Percentiles rank a stretch among this genome's conserved stretches.
Evolutionary conservation across 495 filamentous ascomycete species (phyloP).

Genomic region (Penicillium bialowiezense): DNA sequence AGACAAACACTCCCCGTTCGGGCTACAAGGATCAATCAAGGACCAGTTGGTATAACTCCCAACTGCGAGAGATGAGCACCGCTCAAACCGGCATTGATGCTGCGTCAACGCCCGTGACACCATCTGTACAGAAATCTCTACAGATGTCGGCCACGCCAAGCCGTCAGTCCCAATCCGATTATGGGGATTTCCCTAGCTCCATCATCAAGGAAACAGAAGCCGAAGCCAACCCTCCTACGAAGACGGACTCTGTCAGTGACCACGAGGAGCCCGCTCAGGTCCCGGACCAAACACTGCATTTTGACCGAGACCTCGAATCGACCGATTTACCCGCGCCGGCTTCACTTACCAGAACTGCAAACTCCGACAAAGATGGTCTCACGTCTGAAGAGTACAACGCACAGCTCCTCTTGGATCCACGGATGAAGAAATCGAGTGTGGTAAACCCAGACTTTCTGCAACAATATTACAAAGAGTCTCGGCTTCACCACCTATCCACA

Average conservation of each 20-base stretch:
- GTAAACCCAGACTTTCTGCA: constrained; percentile 89
- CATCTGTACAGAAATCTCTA: neutral
- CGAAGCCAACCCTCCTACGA: neutral
- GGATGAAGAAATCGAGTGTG: constrained; percentile 78
- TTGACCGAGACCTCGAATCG: neutral
- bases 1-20: constrained; percentile 50
- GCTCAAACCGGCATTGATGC: neutral
- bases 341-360: neutral
- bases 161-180: constrained; percentile 34
- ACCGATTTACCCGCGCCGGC: constrained; percentile 2
- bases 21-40: constrained; percentile 75
- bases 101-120: constrained; percentile 5
- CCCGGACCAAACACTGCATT: neutral
- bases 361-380: constrained; percentile 42
- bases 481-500: constrained; percentile 88
- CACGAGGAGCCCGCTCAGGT: neutral
- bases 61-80: constrained; percentile 47
- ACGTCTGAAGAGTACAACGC: constrained; percentile 93
- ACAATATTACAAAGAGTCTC: constrained; percentile 90
- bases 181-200: constrained; percentile 47
- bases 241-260: neutral
- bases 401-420: constrained; percentile 72
- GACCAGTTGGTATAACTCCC: constrained; percentile 74
- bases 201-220: constrained; percentile 19
- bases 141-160: neutral